phyloP scores from a whole-genome alignment of 768 basidiomycete genomes.

The Coprinellus aureogranulatus region DNA sequence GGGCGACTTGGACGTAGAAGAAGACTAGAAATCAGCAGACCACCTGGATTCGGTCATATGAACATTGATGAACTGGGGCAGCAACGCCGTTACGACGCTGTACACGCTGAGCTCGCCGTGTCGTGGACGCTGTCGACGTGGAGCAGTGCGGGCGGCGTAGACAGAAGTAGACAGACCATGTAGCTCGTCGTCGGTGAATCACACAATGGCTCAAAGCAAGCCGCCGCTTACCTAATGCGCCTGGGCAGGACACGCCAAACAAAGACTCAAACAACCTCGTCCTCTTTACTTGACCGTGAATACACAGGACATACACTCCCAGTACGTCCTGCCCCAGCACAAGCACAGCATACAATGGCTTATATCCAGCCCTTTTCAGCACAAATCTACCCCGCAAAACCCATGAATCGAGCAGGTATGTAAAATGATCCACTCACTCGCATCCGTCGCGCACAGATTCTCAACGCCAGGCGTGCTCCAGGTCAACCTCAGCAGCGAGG shows the following conservation, averaged over 20 bases:
- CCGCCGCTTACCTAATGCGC: constrained; percentile 19
- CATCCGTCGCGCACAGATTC: constrained; percentile 13
- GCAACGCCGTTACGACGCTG: too few relatives aligned
- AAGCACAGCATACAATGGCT: constrained; percentile 6
- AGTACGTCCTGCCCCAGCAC: constrained; percentile 15
- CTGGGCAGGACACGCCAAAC: constrained; percentile 28
- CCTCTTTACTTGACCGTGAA: not conserved
- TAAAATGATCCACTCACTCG: constrained; percentile 12
- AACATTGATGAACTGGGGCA: too few relatives aligned
- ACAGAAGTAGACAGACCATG: not conserved
- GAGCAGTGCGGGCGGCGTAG: too few relatives aligned
- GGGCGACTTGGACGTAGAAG: constrained; percentile 52
- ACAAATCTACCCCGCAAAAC: constrained; percentile 30
- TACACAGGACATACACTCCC: constrained; percentile 20
- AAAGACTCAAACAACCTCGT: constrained; percentile 39
- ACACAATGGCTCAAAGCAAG: not conserved
- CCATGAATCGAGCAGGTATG: constrained; percentile 65
- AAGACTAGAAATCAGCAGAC: not conserved
- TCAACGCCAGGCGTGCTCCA: constrained; percentile 32
- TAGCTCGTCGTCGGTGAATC: not conserved
- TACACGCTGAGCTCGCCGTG: too few relatives aligned
- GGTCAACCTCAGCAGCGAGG: constrained; percentile 83
- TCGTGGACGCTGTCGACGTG: too few relatives aligned
- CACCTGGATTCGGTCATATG: too few relatives aligned
- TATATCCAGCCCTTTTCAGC: constrained; percentile 23